Evolutionary conservation across 108 stramenopile genomes (phyloP).

Genomic region (Phaeodactylum tricornutum): DNA sequence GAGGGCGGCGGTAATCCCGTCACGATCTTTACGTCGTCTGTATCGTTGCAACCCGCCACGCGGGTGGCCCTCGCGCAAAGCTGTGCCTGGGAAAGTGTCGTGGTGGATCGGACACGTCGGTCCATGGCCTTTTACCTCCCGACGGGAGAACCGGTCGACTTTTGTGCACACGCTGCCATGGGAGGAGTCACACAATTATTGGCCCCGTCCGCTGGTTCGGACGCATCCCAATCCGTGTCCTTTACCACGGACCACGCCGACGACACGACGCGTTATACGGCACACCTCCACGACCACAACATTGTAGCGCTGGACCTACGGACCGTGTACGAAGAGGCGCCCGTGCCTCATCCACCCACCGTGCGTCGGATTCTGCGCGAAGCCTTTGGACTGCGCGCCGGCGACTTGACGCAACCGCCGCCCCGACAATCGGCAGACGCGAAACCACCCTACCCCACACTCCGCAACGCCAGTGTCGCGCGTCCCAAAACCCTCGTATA

Average conservation of each 20-base stretch:
- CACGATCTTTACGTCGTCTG: constrained; percentile 28
- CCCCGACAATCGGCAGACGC: not conserved
- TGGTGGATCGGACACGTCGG: too few relatives aligned
- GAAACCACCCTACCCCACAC: too few relatives aligned
- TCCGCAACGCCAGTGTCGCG: constrained; percentile 40
- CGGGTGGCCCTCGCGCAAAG: constrained; percentile 38
- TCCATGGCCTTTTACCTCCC: constrained; percentile 67
- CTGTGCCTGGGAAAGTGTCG: constrained; percentile 60
- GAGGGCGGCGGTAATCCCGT: constrained; percentile 44
- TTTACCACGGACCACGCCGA: not conserved
- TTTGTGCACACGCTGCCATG: constrained; percentile 66
- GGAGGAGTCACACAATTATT: too few relatives aligned
- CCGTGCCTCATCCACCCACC: not conserved
- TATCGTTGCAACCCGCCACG: constrained; percentile 10
- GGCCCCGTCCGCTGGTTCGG: too few relatives aligned
- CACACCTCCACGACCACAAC: not conserved
- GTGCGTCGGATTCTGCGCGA: constrained; percentile 3
- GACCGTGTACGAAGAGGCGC: not conserved
- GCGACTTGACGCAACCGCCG: not conserved
- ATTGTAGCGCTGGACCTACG: constrained; percentile 6
- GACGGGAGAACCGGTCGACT: constrained; percentile 51
- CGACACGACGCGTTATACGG: too few relatives aligned
- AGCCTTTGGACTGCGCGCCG: not conserved
- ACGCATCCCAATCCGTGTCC: not conserved
- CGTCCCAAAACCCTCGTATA: constrained; percentile 59